Evolutionary conservation across 2,329 filamentous ascomycete species (phyloP), one percentile per base, ranked within the genome.

Genomic region (Talaromyces sp.): DNA sequence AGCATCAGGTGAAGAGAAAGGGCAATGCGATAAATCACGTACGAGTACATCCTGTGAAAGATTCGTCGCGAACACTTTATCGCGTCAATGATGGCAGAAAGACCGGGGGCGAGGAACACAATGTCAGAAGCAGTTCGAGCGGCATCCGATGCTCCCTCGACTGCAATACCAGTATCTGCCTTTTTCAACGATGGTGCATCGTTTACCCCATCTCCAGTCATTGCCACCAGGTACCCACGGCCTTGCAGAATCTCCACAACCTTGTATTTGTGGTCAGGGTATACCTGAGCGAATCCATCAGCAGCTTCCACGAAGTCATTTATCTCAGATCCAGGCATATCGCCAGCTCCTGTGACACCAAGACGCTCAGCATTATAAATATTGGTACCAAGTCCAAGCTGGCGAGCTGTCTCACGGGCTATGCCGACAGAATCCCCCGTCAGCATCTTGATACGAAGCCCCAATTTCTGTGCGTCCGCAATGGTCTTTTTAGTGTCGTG

Each of bases 201-300:
- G 78, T 96, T 96, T 78, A 96, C 91, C 83, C 91, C 91, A 65
- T 96, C 91, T 82, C 91, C 91, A 76, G 91, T 96, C 91, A 96
- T 96, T 73, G 91, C 91, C 77, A 95, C 91, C 36, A 96, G 85
- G 77, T 95, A 92, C 63, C 91, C 91, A 85, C 91, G 89, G 79
- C 93, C 88, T 79, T 96, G 91, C 46, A 96, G 84, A 69, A 95
- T 95, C 77, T 95, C 90, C 66, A 96, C 91, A 74, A 94, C 90
- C 62, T 91, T 90, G 80, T 92, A 95, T 82, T 96, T 96, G 84
- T 96, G 91, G 78, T 96, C 89, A 65, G 91, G 91, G 82, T 94
- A 95, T 53, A 96, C 91, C 73, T 96, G 91, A 62, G 91, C 91
- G 76, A 96, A 96, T 78, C 91, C 91, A 82, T 96, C 91, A 57